These are phyloP conservation scores for Tausonia pullulans DNA, from an alignment of 1,284 basidiomycete species.

Conservation along the genomic window DNA sequence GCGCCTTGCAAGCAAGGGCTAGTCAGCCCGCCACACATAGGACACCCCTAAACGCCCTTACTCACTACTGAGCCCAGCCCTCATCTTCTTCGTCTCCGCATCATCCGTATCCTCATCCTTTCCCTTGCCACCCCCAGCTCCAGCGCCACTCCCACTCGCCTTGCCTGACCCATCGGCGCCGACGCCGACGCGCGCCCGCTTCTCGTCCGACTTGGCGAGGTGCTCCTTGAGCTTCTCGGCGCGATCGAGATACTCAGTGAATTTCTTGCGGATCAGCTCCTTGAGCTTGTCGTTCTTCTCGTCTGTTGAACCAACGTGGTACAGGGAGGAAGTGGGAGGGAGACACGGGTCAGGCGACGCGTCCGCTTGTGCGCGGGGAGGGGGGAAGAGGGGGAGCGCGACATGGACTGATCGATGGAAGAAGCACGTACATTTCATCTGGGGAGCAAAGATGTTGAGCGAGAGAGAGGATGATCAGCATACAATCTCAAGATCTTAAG, in stretches of 20 bases:
- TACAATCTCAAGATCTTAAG: too few species aligned
- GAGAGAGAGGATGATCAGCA: too few species aligned
- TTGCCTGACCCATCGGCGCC: constrained; percentile 56
- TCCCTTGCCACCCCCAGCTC: constrained; percentile 49
- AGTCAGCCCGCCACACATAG: not conserved
- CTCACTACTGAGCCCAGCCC: constrained; percentile 64
- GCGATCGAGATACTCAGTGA: constrained; percentile 81
- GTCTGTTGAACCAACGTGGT: constrained; percentile 42
- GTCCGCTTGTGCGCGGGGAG: not conserved
- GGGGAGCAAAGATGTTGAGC: not conserved
- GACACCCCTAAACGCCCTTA: not conserved
- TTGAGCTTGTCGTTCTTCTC: constrained; percentile 96
- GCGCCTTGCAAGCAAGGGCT: constrained; percentile 42
- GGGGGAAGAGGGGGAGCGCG: not conserved
- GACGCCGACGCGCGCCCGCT: constrained; percentile 60
- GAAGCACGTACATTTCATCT: constrained; percentile 49
- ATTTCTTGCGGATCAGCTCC: constrained; percentile 74
- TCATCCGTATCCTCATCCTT: constrained; percentile 70
- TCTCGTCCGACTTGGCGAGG: constrained; percentile 53
- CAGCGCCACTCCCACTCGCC: constrained; percentile 49
- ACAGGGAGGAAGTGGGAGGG: not conserved
- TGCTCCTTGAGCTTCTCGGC: constrained; percentile 89
- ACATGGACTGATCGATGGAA: not conserved
- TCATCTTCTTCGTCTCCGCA: constrained; percentile 88
- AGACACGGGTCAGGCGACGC: not conserved